Conservation (phyloP, 139 green algal genomes). For the Coelastrella sp. region DNA sequence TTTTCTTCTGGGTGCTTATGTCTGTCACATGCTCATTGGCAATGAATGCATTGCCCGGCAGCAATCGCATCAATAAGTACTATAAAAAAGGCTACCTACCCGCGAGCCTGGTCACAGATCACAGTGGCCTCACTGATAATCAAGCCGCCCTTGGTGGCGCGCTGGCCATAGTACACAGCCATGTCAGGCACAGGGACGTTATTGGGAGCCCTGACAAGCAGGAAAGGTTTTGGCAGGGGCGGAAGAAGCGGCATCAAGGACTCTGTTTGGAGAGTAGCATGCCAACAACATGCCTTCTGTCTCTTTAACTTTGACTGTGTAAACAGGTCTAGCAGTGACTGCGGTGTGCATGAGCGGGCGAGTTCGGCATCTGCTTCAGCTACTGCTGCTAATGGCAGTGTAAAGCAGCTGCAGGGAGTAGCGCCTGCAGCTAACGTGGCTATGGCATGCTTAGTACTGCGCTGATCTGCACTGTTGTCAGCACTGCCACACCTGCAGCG, state of each 20-base stretch:
- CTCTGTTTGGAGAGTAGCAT: too few species aligned
- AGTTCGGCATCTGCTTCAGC: background rate
- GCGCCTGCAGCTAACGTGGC: too few species aligned
- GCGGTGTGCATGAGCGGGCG: background rate
- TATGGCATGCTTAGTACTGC: background rate
- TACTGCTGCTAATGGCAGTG: background rate
- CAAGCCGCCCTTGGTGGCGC: slow-evolving; percentile 3
- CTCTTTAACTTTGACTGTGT: too few species aligned
- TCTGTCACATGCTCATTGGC: too few species aligned
- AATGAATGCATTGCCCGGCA: too few species aligned
- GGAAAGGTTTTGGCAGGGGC: background rate
- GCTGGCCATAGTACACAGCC: slow-evolving; percentile 33
- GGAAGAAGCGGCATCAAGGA: background rate
- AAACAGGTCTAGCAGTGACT: too few species aligned
- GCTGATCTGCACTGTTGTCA: background rate
- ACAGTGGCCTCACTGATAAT: slow-evolving; percentile 24
- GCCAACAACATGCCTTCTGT: too few species aligned
- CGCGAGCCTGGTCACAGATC: slow-evolving; percentile 45
- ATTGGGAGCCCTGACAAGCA: slow-evolving; percentile 54
- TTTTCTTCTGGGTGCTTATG: too few species aligned
- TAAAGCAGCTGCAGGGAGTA: too few species aligned
- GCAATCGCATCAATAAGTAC: too few species aligned
- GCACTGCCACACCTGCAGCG: slow-evolving; percentile 48
- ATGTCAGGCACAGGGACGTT: slow-evolving; percentile 50
- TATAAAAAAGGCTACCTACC: slow-evolving; percentile 39